Base-by-base conservation (phyloP, 495 filamentous ascomycete species). In the Glarea lozoyensis region DNA sequence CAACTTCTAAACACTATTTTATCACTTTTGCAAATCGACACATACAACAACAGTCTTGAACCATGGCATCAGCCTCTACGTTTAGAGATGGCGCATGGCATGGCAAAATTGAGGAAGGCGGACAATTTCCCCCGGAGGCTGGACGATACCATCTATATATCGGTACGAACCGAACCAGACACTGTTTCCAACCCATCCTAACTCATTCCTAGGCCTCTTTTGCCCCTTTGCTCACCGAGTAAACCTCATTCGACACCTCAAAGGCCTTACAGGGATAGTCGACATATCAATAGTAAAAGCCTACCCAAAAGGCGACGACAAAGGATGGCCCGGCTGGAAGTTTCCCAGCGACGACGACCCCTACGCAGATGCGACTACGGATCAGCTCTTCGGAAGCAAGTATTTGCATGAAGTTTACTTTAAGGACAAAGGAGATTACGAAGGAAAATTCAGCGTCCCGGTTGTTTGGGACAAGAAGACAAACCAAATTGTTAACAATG, bases 81-180 rank as follows among this genome's bases (percentile, higher is more conserved):
- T 45, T 48, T 33, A 45, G 48, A 23, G 50, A 54, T 13, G 51
- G 43, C 4, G 32, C 46, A 6, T 54, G 51, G 51, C 46, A 54
- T 44, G 46, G 47, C 47, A n/a, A 40, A 57, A 80, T 89, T 60
- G 56, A 63, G 5, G 62, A 68, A 35, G 62, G 54, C 16, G 70
- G 82, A 1, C 52, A 68, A 51, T 92, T 83, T 59, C 80, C 84
- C 0, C 65, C 86, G 6, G 82, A 86, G 55, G 76, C 75, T 55
- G 76, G 73, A 42, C 71, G 86, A 45, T 92, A 92, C 54, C 83
- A 86, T 37, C 69, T 93, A 37, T 94, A 86, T 58, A 69, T 89
- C 48, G 51, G 51, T 47, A n/a, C n/a, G 45, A 13, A n/a, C n/a
- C n/a, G n/a, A n/a, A n/a, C n/a, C n/a, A n/a, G n/a, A n/a, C n/a